Evolutionary conservation across 257 asterid species (phyloP), one percentile per base, ranked within the genome.

Genomic region (Nyctanthes arbortristis): DNA sequence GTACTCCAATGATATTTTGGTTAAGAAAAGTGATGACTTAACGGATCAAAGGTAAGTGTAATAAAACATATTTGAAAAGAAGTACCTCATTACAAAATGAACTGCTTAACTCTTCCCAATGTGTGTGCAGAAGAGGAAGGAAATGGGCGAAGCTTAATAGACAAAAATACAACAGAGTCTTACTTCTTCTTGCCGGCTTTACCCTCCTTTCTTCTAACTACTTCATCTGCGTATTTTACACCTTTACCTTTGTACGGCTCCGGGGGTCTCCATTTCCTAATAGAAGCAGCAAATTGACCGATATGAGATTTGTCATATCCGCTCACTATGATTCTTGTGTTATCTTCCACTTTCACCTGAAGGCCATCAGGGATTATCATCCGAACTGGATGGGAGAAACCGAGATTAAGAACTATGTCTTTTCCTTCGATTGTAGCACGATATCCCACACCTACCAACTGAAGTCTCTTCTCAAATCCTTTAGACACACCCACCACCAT

Each of bases 221-320:
- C 55, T 78, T 93, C 99, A 79, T 93, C 96, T 2, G 97, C 97
- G 75, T 91, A 93, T 71, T 84, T 91, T 77, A 91, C 96, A 16
- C 99, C 99, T 66, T 93, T 93, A 71, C 97, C 97, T 61, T 93
- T 93, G 80, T 93, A 93, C 5, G 99, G 99, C 88, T 93, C 99
- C 2, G 99, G 99, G 24, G 99, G 99, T 69, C 99, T 93, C 99
- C 99, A 93, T 66, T 91, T 93, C 80, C 97, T 82, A 24, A 93
- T 86, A 0, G 96, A 78, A 61, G 97, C 97, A 20, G 99, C 97
- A 77, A 93, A 91, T 71, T 91, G 99, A 18, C 99, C 99, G 2
- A 93, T 83, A 3, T 69, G 89, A 25, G 96, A 89, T 75, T 93
- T 93, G 40, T 93, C 90, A n/a, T 80, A 91, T 52, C 97, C 99